Percentiles rank a stretch among this genome's conserved stretches.
These are phyloP conservation scores for Aspergillus sp. DNA, from an alignment of 2,329 filamentous ascomycete species.

Conservation along the genomic window DNA sequence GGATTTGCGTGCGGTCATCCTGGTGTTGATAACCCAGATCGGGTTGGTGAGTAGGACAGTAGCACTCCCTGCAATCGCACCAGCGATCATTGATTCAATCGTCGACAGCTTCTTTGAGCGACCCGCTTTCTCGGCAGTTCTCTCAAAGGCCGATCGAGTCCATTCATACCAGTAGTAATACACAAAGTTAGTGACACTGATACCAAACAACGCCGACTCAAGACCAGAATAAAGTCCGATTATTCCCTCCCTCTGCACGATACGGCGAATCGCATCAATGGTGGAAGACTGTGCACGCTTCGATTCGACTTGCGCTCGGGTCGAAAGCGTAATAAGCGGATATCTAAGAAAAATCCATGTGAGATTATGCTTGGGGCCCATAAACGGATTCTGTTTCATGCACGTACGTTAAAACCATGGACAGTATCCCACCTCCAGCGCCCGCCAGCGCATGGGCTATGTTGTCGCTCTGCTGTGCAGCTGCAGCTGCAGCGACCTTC, in stretches of 20 bases:
- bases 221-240: constrained; percentile 88
- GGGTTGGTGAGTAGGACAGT: constrained; percentile 97
- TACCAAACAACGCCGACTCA: constrained; percentile 92
- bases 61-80: constrained; percentile 87
- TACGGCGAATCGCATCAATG: constrained; percentile 76
- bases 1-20: constrained; percentile 89
- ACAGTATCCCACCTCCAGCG: constrained; percentile 88
- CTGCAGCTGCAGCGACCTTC: constrained; percentile 53
- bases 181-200: constrained; percentile 98
- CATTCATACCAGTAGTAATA: constrained; percentile 99
- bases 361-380: neutral
- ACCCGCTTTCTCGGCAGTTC: constrained; percentile 70
- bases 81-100: constrained; percentile 90
- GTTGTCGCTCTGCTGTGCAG: constrained; percentile 87
- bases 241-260: constrained; percentile 88
- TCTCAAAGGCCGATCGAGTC: constrained; percentile 80
- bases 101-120: constrained; percentile 83
- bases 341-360: constrained; percentile 61
- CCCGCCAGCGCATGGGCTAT: constrained; percentile 93
- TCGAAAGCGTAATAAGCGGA: constrained; percentile 95
- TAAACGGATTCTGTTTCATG: neutral
- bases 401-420: constrained; percentile 86
- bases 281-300: constrained; percentile 86
- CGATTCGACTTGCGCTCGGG: constrained; percentile 95
- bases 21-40: constrained; percentile 98